Conservation (phyloP, 192 early-diverging fungal genomes). For the Umbelopsis vinacea region DNA sequence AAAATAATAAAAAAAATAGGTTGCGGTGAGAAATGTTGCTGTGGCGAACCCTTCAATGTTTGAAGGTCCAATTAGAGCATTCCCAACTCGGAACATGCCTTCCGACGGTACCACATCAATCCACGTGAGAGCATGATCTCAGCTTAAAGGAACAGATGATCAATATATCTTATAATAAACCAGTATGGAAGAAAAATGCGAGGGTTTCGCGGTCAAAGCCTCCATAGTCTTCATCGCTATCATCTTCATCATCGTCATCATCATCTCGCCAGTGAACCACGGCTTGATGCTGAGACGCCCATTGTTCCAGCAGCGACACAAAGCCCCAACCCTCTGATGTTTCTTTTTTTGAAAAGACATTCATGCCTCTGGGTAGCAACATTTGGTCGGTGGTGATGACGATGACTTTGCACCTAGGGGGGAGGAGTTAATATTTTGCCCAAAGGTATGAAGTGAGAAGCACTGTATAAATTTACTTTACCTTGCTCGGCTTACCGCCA, state of each 20-base stretch:
- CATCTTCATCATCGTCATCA: constrained; percentile 10
- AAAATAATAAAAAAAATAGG: not conserved
- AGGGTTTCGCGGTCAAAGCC: not conserved
- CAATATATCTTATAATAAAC: constrained; percentile 18
- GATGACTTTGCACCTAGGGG: constrained; percentile 28
- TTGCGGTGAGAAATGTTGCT: constrained; percentile 19
- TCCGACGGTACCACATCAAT: constrained; percentile 21
- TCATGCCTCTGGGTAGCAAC: constrained; percentile 25
- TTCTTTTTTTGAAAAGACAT: constrained; percentile 25
- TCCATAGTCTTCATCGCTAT: not conserved
- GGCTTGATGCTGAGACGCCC: constrained; percentile 36
- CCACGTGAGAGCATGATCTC: constrained; percentile 24
- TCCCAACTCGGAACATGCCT: constrained; percentile 24
- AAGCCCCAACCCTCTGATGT: constrained; percentile 29
- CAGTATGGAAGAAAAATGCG: not conserved
- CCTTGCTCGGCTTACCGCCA: constrained; percentile 48
- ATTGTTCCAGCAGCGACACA: constrained; percentile 27
- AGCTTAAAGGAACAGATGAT: constrained; percentile 9
- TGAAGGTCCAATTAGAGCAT: constrained; percentile 23
- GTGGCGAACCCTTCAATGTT: constrained; percentile 25
- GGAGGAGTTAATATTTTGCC: constrained; percentile 7
- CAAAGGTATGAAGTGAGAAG: not conserved
- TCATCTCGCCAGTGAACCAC: not conserved
- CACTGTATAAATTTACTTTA: constrained; percentile 22
- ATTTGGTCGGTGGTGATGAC: constrained; percentile 23